A percentile compares a stretch with the other conserved stretches of the same genome.
Conservation (phyloP, 768 basidiomycete genomes). For the Podaxis sp. region DNA sequence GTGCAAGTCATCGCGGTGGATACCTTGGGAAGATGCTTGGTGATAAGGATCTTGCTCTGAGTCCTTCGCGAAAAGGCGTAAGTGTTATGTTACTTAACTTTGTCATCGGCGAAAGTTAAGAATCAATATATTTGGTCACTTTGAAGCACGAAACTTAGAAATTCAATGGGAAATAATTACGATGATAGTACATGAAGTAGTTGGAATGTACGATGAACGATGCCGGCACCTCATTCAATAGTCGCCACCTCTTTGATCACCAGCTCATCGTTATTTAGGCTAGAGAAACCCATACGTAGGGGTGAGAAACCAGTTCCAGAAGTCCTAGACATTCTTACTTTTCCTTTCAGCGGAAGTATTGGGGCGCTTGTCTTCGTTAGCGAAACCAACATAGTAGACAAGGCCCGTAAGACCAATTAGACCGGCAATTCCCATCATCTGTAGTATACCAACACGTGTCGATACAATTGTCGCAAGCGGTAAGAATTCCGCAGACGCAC, state of each 20-base stretch:
- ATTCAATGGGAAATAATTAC: background rate
- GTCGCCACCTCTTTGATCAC: constrained; percentile 10
- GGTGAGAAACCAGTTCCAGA: background rate
- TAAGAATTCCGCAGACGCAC: background rate
- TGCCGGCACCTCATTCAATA: background rate
- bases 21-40: constrained; percentile 2
- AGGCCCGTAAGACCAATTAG: constrained; percentile 10
- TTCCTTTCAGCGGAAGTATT: constrained; percentile 1
- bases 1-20: background rate
- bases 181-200: background rate
- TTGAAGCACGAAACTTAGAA: background rate
- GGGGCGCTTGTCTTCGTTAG: background rate
- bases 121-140: background rate
- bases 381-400: constrained; percentile 11
- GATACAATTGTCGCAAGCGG: background rate
- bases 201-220: background rate
- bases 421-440: constrained; percentile 8
- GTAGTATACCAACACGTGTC: background rate
- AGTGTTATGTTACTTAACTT: background rate
- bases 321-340: background rate
- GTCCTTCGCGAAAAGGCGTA: background rate
- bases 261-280: constrained; percentile 4
- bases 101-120: background rate
- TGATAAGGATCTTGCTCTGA: background rate
- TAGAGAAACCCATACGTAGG: constrained; percentile 3